Evolutionary conservation across 208 protist genomes (phyloP), one percentile per base, ranked within the genome.

Genomic region (Vickermania ingenoplastis): DNA sequence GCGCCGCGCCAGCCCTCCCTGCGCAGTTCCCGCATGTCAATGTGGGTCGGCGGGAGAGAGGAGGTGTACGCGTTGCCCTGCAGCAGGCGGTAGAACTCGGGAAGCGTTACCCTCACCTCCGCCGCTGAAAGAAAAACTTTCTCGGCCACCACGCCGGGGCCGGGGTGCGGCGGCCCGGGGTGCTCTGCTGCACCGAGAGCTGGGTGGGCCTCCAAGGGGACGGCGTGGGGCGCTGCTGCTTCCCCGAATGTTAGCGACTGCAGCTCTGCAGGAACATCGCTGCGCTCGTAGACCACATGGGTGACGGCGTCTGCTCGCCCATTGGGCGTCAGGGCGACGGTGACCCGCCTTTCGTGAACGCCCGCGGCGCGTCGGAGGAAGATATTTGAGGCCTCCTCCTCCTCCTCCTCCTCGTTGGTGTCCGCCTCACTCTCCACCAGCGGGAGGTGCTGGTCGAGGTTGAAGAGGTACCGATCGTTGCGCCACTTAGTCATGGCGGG

Each of bases 261-360:
- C 23, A 58, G 56, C 1, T 71, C 73, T 1, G 31, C 65, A 2
- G 66, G 65, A 1, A 81, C 76, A 30, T 79, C 65, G 17, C 22
- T 48, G 0, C 36, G 63, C 28, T 74, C 64, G 67, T 89, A 91
- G 11, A 75, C 73, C n/a, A 93, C 83, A 49, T 86, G 73, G 14
- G 83, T 90, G 1, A 94, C 77, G 13, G 86, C 84, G 67, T 96
- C 91, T 0, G 86, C 91, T 17, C 84, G 74, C n/a, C 91, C 91
- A 62, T 93, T 94, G 23, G 91, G 91, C 3, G 91, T 95, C n/a
- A 92, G 62, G n/a, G 86, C 81, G 23, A 96, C 86, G 0, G 78
- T 94, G 22, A 96, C 79, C 36, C 61, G 73, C 53, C 79, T 79
- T 45, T 45, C 36, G 17, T 45, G 17, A 17, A 45, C 11, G 7